A percentile compares a stretch with the other conserved stretches of the same genome.
phyloP scores from a whole-genome alignment of 164 flowering plant genomes.

The Magnolia officinalis region DNA sequence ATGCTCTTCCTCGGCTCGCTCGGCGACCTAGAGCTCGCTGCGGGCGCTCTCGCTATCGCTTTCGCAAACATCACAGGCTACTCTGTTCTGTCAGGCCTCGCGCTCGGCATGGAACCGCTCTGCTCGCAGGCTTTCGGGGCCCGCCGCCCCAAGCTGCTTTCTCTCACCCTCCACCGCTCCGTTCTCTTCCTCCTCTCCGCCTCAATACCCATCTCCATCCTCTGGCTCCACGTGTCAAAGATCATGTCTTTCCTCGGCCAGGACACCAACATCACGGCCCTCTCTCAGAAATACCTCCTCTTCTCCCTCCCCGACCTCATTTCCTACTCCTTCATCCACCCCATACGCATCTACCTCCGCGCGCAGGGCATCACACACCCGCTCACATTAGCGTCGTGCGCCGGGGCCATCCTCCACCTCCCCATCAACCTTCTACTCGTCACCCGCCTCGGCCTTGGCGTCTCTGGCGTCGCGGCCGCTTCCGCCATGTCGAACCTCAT shows the following conservation, averaged over 20 bases:
- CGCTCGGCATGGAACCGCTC: conserved; percentile 88
- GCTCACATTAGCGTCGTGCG: conserved; percentile 64
- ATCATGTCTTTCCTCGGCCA: conserved; percentile 47
- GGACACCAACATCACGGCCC: conserved; percentile 46
- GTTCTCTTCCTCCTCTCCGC: conserved; percentile 57
- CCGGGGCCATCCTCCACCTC: conserved; percentile 51
- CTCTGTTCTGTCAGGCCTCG: conserved; percentile 77
- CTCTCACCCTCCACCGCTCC: conserved; percentile 68
- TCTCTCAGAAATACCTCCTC: conserved; percentile 61
- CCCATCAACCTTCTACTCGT: conserved; percentile 59
- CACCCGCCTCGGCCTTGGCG: conserved; percentile 43
- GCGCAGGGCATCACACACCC: conserved; percentile 82
- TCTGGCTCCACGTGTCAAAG: conserved; percentile 62
- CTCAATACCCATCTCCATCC: conserved; percentile 63
- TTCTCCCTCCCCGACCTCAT: conserved; percentile 78
- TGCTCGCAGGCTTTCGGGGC: conserved; percentile 93
- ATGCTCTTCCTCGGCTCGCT: conserved; percentile 83
- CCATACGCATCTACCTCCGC: conserved; percentile 89
- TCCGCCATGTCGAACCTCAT: conserved; percentile 53
- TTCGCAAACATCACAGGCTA: conserved; percentile 93
- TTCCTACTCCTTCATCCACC: conserved; percentile 75
- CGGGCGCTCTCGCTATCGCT: conserved; percentile 78
- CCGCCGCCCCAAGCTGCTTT: conserved; percentile 47
- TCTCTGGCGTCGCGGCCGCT: conserved; percentile 71
- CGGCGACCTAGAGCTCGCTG: conserved; percentile 78